phyloP scores from a whole-genome alignment of 495 filamentous ascomycete species.

The Neurospora hispaniola region DNA sequence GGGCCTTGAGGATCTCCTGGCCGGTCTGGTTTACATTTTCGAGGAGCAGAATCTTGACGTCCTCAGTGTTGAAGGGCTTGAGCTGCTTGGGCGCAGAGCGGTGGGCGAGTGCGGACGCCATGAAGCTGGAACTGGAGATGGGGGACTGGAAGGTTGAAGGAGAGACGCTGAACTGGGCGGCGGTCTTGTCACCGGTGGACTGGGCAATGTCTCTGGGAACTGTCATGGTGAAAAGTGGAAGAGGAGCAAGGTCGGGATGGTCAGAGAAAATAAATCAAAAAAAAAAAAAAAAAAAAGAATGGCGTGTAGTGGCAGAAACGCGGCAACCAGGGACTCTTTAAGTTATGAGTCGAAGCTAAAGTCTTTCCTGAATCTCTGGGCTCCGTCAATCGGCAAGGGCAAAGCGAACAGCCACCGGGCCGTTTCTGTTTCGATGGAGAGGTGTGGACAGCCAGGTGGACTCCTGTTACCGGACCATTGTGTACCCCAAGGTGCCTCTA shows the following conservation, averaged over 20 bases:
- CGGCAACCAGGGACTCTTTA: not conserved
- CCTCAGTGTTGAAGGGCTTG: conserved; percentile 90
- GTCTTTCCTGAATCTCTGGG: not conserved
- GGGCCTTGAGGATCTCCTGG: conserved; percentile 62
- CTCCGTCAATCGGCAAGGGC: not conserved
- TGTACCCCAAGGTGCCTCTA: not conserved
- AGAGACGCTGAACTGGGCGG: conserved; percentile 28
- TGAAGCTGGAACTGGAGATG: conserved; percentile 34
- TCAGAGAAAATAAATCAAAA: not conserved
- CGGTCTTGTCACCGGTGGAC: conserved; percentile 12
- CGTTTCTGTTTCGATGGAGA: not conserved
- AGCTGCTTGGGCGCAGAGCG: conserved; percentile 54
- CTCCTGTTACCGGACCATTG: not conserved
- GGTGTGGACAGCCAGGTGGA: not conserved
- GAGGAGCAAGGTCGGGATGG: not conserved
- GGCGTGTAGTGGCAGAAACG: not conserved
- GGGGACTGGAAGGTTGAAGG: conserved; percentile 58
- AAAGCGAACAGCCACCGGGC: not conserved
- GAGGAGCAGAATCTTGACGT: conserved; percentile 90
- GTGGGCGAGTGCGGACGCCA: conserved; percentile 14
- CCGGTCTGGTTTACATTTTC: conserved; percentile 95
- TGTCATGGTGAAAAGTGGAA: conserved; percentile 23
- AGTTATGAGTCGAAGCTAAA: not conserved
- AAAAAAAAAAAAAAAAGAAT: not conserved
- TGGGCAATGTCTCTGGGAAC: conserved; percentile 30